A percentile compares a stretch with the other conserved stretches of the same genome.
Evolutionary conservation across 2,329 filamentous ascomycete genomes (phyloP).

Genomic region (Neofusicoccum sp.): DNA sequence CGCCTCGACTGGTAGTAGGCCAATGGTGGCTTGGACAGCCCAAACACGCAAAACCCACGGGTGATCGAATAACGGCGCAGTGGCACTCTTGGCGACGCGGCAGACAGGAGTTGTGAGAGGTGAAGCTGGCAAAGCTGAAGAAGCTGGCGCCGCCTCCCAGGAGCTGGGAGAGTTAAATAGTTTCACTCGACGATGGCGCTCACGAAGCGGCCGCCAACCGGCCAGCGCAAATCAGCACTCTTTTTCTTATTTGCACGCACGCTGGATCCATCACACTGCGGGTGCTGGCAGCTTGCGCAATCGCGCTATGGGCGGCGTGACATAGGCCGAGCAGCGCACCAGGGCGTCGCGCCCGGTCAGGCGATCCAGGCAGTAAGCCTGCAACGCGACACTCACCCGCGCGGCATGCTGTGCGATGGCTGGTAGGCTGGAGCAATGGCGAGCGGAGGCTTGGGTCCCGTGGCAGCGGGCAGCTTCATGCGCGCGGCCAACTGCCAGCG

Average conservation of each 20-base stretch:
- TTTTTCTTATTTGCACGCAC: conserved; percentile 1
- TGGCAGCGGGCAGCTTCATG: background rate
- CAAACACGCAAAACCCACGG: conserved; percentile 3
- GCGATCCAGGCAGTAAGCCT: conserved; percentile 17
- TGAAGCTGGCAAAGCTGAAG: background rate
- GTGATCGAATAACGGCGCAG: conserved; percentile 12
- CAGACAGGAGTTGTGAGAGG: background rate
- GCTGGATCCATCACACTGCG: background rate
- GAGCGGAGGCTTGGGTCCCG: background rate
- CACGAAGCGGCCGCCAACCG: background rate
- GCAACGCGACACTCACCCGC: conserved; percentile 5
- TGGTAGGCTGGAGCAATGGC: background rate
- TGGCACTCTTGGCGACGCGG: conserved; percentile 18
- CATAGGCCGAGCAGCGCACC: conserved; percentile 1
- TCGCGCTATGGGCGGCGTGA: background rate
- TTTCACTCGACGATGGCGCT: background rate
- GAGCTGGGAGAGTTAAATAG: conserved; percentile 8
- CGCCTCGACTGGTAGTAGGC: background rate
- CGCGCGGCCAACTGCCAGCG: conserved; percentile 3
- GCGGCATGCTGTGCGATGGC: conserved; percentile 9
- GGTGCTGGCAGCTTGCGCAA: conserved; percentile 14
- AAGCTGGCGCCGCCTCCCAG: background rate
- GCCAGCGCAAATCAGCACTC: background rate
- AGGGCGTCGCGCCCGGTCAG: conserved; percentile 11
- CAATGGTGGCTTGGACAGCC: conserved; percentile 11